Conservation (phyloP, 768 basidiomycete genomes). For the Filobasidium wieringae region DNA sequence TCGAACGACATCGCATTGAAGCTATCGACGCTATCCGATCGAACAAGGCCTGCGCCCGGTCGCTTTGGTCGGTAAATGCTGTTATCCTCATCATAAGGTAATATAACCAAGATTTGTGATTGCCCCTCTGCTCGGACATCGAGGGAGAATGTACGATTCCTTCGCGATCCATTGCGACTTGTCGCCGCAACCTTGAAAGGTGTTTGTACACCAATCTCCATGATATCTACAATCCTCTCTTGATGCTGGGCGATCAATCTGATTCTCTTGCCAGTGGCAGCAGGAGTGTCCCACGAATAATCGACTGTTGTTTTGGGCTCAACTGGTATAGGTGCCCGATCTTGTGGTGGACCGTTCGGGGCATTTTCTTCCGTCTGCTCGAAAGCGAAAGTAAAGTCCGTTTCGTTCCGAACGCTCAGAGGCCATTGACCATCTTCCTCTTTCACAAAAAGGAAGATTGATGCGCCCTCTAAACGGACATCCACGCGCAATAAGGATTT, state of each 20-base stretch:
- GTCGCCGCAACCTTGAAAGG: slow-evolving; percentile 62
- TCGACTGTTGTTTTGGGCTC: slow-evolving; percentile 47
- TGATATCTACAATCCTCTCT: slow-evolving; percentile 65
- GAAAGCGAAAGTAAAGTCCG: slow-evolving; percentile 56
- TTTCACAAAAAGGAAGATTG: slow-evolving; percentile 70
- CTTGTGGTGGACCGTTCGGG: slow-evolving; percentile 40
- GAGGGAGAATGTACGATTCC: slow-evolving; percentile 61
- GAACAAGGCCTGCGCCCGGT: slow-evolving; percentile 43
- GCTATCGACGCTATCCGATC: slow-evolving; percentile 54
- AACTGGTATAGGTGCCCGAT: slow-evolving; percentile 39
- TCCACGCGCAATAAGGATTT: slow-evolving; percentile 41
- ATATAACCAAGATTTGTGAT: slow-evolving; percentile 73
- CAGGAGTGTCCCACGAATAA: slow-evolving; percentile 93
- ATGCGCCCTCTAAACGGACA: slow-evolving; percentile 71
- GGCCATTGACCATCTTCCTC: slow-evolving; percentile 68
- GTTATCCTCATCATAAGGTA: slow-evolving; percentile 68
- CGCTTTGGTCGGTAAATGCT: slow-evolving; percentile 77
- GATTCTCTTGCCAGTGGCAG: slow-evolving; percentile 67
- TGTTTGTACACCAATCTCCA: slow-evolving; percentile 85
- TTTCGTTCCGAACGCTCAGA: slow-evolving; percentile 79
- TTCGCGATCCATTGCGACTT: slow-evolving; percentile 37
- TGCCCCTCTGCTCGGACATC: slow-evolving; percentile 84
- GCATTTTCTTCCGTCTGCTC: slow-evolving; percentile 55
- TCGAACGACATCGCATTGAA: slow-evolving; percentile 63
- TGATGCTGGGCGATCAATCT: slow-evolving; percentile 52